These are phyloP conservation scores for Zymoseptoria tritici DNA, from an alignment of 2,329 filamentous ascomycete species.

Conservation along the genomic window DNA sequence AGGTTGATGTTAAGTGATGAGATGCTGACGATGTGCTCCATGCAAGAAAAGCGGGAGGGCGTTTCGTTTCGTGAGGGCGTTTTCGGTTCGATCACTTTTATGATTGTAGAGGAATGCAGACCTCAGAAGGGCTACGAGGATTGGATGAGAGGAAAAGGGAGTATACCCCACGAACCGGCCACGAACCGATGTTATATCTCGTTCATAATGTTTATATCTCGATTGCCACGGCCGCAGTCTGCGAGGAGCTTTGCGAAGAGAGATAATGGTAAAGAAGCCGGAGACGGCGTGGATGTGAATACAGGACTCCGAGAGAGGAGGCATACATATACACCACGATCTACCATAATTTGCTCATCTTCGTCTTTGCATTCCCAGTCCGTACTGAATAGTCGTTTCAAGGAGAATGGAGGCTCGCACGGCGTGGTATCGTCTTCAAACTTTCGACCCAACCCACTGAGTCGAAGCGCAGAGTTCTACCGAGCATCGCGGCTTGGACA, in stretches of 20 bases:
- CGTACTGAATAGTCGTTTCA: too few relatives aligned
- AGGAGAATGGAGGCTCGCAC: too few relatives aligned
- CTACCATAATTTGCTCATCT: too few relatives aligned
- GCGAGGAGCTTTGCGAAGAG: not conserved
- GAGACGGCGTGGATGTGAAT: not conserved
- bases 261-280: not conserved
- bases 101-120: not conserved
- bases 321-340: not conserved
- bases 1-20: slow-evolving; percentile 16
- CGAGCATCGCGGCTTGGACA: too few relatives aligned
- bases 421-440: too few relatives aligned
- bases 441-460: too few relatives aligned
- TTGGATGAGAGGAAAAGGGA: not conserved
- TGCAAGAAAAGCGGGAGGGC: too few relatives aligned
- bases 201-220: not conserved
- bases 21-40: not conserved
- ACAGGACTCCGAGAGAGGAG: not conserved
- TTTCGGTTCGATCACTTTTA: too few relatives aligned
- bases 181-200: not conserved
- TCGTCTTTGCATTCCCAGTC: too few relatives aligned
- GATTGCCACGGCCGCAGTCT: not conserved
- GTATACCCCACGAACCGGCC: not conserved
- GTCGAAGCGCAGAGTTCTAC: too few relatives aligned
- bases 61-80: too few relatives aligned
- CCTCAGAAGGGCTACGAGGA: not conserved